Base-by-base conservation (phyloP, 768 basidiomycete species). In the Melanogaster broomeanus region DNA sequence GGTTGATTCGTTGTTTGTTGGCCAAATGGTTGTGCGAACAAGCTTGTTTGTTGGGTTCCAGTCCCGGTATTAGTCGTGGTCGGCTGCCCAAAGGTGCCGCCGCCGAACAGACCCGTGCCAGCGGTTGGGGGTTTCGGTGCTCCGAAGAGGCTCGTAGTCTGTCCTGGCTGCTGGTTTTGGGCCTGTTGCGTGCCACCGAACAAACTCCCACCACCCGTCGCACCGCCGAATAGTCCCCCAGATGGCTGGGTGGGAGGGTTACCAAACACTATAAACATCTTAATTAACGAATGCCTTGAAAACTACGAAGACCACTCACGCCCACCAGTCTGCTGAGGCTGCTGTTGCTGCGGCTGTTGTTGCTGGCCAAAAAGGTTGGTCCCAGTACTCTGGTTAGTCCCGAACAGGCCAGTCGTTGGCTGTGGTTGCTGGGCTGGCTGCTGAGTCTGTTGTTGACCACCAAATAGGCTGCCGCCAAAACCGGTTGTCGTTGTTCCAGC, bases 1-100 rank as follows among this genome's bases (percentile, higher is more conserved):
- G 77, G 64, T 50, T 78, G 79, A 41, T 71, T 68, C 41, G 51
- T 59, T 24, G 66, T 45, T 38, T 61, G 64, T 61, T 84, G 80
- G 15, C 77, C 77, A 19, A 82, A 66, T 7, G 76, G 64, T 48
- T 70, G 75, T 25, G 84, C 84, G 52, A 88, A 88, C 13, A 85
- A 60, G 27, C 63, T 63, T 1, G 59, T 56, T 39, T 63, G 61
- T 21, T 69, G 68, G 16, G 52, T n/a, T n/a, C 66, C 62, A 41
- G 62, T 55, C 24, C 59, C 68, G 42, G 57, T 72, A 61, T 57
- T 72, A 51, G 46, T 60, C 16, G 71, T 61, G 49, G 55, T 56
- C 42, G 73, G 62, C 55, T 82, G 79, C 24, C 77, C 77, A 30
- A 81, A 75, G 9, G 67, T 61, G n/a, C 71, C 70, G 56, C 81